A percentile compares a stretch with the other conserved stretches of the same genome.
Conservation (phyloP, 805 yeast species). For the Metschnikowia noctiluminum region DNA sequence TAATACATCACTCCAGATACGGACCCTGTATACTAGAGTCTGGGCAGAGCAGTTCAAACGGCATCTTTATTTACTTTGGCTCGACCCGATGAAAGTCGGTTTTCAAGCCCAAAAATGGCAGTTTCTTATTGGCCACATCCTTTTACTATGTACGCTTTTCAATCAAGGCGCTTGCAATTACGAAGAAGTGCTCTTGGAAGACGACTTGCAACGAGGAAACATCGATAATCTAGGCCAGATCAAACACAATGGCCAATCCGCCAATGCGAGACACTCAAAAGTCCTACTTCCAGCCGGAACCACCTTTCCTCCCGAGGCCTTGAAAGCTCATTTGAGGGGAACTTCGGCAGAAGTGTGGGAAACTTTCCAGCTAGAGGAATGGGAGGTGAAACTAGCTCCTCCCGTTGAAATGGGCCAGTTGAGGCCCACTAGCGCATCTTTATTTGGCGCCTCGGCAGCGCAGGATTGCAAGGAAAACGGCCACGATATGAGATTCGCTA, state of each 20-base stretch:
- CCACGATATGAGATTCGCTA: background rate
- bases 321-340: constrained; percentile 5
- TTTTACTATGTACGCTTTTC: no score
- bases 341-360: constrained; percentile 8
- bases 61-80: no score
- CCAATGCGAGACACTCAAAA: background rate
- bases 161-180: no score
- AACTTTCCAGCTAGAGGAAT: constrained; percentile 1
- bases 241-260: no score
- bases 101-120: no score
- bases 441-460: background rate
- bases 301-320: constrained; percentile 2
- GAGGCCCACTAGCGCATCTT: background rate
- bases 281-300: constrained; percentile 13
- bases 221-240: background rate
- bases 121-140: no score
- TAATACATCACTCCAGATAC: no score
- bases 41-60: no score
- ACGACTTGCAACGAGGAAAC: background rate
- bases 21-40: no score
- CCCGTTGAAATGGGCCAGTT: constrained; percentile 3
- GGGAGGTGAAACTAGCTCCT: constrained; percentile 1
- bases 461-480: background rate
- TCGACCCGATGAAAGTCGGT: no score
- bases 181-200: background rate